Evolutionary conservation across 371 early-diverging fungal species (phyloP), one percentile per base, ranked within the genome.

Genomic region (Lichtheimia corymbifera): DNA sequence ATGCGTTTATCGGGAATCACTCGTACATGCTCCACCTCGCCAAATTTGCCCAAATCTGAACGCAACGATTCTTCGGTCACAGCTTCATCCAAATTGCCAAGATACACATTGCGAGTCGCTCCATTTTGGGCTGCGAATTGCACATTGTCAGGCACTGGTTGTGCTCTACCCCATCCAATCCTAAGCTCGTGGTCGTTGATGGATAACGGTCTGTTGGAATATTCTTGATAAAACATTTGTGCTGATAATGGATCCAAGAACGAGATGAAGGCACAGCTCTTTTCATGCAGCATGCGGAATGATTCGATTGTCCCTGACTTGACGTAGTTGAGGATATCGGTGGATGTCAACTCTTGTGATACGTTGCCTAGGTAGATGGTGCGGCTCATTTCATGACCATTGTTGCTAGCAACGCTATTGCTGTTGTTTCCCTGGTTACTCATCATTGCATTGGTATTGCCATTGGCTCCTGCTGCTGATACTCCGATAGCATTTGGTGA

Each of bases 351-450:
- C 45, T 87, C 87, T 1, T 79, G 61, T 14, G 86, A 86, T 20
- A 93, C 65, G 55, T 86, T 86, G 53, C 95, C 95, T 18, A 94
- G 62, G 68, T 93, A 94, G 24, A 94, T 78, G 17, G 93, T 93
- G 42, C 93, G 86, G 5, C 56, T 55, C 22, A 55, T 17, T 51
- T 62, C 56, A 4, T 18, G 50, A 40, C 40, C 55, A 35, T 6
- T 35, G 54, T 86, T 86, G 53, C 94, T 93, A 18, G 93, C 59
- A 68, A 92, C 93, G 22, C 92, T 77, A 22, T 92, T 93, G 41
- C 93, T 85, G 9, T 35, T 53, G 24, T 27, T 22, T 56, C 53
- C 56, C 2, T 18, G 50, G 17, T 12, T 5, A 17, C 58, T 28
- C 18, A 15, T 40, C 51, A 59, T 51, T n/a, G 50, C n/a, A 14